Base-by-base conservation (phyloP, 1,284 basidiomycete species). In the Butyriboletus appendiculatus region DNA sequence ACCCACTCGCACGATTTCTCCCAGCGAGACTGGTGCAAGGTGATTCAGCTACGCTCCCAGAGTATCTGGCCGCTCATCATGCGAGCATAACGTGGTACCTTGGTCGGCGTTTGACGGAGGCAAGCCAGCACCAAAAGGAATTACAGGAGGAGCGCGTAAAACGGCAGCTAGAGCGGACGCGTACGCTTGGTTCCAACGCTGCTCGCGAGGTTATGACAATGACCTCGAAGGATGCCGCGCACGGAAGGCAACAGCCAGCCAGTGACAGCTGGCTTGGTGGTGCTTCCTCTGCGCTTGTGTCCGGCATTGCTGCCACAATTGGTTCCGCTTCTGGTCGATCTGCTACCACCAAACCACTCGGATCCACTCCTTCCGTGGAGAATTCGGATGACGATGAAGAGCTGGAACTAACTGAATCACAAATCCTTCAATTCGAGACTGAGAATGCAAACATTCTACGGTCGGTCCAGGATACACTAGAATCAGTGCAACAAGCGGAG, bases 401-500 rank as follows among this genome's bases (percentile, higher is more conserved):
- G 58, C 73, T 90, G 33, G 88, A 92, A 65, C 75, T 95, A 12
- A 84, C 88, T 0, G 79, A 84, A 42, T 91, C 89, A 12, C 94
- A 96, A 69, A 93, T 96, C 50, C 84, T 92, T 63, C 90, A 93
- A 70, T 96, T 96, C 63, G 94, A 96, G 72, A 79, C 82, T 20
- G 94, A 96, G 71, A 94, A 96, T 61, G 90, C 92, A 32, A 85
- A 84, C 58, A 87, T 96, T 51, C 74, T 96, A 51, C 85, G 86
- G 60, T 82, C 82, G 42, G 88, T 92, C 28, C 90, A 95, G 68
- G 85, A 92, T 62, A 91, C 90, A 15, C 76, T 96, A 24, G 88
- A 87, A 60, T 86, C 91, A 6, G 89, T 96, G 47, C 90, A 94
- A 68, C 87, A 90, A 68, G 94, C 94, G 20, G 94, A 96, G 69